Base-by-base conservation (phyloP, 305 asterid genomes). In the Coffea humblotiana region DNA sequence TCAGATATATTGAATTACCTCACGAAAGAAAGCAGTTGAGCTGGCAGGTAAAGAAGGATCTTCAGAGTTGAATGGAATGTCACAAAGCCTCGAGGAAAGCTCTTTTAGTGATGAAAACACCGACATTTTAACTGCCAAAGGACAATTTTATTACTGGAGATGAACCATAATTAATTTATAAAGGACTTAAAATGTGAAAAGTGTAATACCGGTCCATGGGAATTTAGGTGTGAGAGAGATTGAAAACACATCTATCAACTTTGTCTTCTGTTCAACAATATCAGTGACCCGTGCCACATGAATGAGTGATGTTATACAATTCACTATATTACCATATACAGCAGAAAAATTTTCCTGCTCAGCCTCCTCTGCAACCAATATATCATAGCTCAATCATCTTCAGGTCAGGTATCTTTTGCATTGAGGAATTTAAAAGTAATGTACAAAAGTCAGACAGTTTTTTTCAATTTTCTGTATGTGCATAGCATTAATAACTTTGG, bases 161-260 rank as follows among this genome's bases (percentile, higher is more conserved):
- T 14, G 75, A 58, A 27, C 16, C 12, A 12, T 29, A 72, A 78
- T 58, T 74, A 80, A 67, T 72, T 49, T 19, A 72, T 77, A 67
- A 1, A 37, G 71, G 29, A 72, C 79, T 37, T 40, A 60, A 67
- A 64, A 52, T 61, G 29, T 11, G 47, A 45, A 32, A 43, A 77
- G 60, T 71, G n/a, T 78, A 8, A 82, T 85, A 93, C 99, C 98
- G 72, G 92, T 87, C 99, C 99, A 96, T 9, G 95, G 82, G 86
- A 89, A 88, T 79, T 85, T 89, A 83, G 97, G 92, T 43, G 96
- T 89, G 74, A 94, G 93, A 67, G 95, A 96, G 47, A 83, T 79
- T 73, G 85, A 52, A 84, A 89, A 86, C 76, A 91, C 77, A 82
- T 88, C 88, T 82, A 93, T 78, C 84, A 96, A 86, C 84, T 88